Conservation (phyloP, 2,329 filamentous ascomycete genomes). For the Dactylonectria macrodidyma region DNA sequence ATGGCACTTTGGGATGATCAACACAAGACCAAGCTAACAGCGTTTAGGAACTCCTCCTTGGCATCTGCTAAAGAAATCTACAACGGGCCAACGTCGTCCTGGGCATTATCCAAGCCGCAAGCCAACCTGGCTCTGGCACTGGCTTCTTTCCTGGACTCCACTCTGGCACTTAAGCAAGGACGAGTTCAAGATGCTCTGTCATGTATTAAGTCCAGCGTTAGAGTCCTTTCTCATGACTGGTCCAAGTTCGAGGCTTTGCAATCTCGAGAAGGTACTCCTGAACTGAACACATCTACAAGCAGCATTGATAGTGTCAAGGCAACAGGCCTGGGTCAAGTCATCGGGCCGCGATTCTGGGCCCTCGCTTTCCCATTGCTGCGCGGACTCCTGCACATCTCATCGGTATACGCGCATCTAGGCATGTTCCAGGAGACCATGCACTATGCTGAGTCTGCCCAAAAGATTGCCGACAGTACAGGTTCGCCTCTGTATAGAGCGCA, state of each 20-base stretch:
- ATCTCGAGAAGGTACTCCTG: slow-evolving; percentile 36
- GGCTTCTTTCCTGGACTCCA: slow-evolving; percentile 71
- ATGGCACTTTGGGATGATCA: slow-evolving; percentile 40
- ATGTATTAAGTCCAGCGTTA: slow-evolving; percentile 71
- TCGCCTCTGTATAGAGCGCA: slow-evolving; percentile 72
- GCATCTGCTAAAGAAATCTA: slow-evolving; percentile 58
- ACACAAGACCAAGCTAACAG: slow-evolving; percentile 27
- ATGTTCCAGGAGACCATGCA: slow-evolving; percentile 91
- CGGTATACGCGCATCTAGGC: slow-evolving; percentile 86
- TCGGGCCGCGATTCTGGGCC: slow-evolving; percentile 80
- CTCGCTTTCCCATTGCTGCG: slow-evolving; percentile 82
- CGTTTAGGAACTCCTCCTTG: slow-evolving; percentile 50
- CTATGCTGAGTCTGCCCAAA: slow-evolving; percentile 87
- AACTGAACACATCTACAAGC: slow-evolving; percentile 49
- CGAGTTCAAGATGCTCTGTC: slow-evolving; percentile 71
- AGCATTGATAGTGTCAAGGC: slow-evolving; percentile 48
- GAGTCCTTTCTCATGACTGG: slow-evolving; percentile 71
- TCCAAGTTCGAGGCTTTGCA: slow-evolving; percentile 60
- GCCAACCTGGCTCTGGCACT: slow-evolving; percentile 51
- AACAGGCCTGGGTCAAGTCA: slow-evolving; percentile 42
- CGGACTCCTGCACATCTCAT: slow-evolving; percentile 80
- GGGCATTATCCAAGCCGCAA: slow-evolving; percentile 54
- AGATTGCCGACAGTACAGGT: slow-evolving; percentile 78
- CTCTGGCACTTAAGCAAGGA: slow-evolving; percentile 75
- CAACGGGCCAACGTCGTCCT: slow-evolving; percentile 48